A percentile compares a stretch with the other conserved stretches of the same genome.
phyloP scores from a whole-genome alignment of 2,329 filamentous ascomycete species.

The Neurospora sp. region DNA sequence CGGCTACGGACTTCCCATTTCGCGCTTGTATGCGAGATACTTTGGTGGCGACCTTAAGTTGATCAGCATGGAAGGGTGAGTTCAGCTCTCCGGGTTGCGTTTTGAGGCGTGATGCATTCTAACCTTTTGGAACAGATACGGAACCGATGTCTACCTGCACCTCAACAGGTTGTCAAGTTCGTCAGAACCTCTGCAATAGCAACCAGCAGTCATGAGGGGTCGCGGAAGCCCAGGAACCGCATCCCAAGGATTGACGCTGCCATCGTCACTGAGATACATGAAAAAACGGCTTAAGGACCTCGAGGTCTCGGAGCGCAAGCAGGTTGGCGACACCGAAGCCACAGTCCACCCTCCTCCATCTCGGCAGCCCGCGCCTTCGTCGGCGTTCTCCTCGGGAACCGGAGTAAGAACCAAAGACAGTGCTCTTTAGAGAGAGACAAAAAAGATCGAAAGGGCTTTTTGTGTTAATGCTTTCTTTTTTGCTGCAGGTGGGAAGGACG shows the following conservation, averaged over 20 bases:
- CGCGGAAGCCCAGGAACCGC: conserved; percentile 25
- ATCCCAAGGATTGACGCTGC: conserved; percentile 56
- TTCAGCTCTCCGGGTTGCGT: conserved; percentile 26
- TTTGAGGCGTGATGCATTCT: conserved; percentile 10
- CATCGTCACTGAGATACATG: conserved; percentile 38
- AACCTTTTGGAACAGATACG: conserved; percentile 54
- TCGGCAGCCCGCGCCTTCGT: background rate
- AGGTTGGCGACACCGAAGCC: conserved; percentile 80
- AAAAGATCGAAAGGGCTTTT: background rate
- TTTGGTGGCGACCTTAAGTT: conserved; percentile 95
- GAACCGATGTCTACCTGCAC: conserved; percentile 96
- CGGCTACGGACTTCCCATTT: conserved; percentile 94
- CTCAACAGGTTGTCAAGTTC: conserved; percentile 91
- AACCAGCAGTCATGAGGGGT: conserved; percentile 82
- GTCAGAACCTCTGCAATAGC: conserved; percentile 93
- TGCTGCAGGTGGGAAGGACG: background rate
- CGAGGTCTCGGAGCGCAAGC: conserved; percentile 77
- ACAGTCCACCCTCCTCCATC: conserved; percentile 46
- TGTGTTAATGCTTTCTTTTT: background rate
- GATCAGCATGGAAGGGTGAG: conserved; percentile 98
- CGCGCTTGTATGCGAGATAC: conserved; percentile 86
- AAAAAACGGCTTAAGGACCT: conserved; percentile 58
- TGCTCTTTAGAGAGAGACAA: conserved; percentile 8
- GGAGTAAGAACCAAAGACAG: conserved; percentile 10
- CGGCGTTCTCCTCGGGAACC: background rate